Base-by-base conservation (phyloP, 805 yeast species). In the Kodamaea jinghongensis region DNA sequence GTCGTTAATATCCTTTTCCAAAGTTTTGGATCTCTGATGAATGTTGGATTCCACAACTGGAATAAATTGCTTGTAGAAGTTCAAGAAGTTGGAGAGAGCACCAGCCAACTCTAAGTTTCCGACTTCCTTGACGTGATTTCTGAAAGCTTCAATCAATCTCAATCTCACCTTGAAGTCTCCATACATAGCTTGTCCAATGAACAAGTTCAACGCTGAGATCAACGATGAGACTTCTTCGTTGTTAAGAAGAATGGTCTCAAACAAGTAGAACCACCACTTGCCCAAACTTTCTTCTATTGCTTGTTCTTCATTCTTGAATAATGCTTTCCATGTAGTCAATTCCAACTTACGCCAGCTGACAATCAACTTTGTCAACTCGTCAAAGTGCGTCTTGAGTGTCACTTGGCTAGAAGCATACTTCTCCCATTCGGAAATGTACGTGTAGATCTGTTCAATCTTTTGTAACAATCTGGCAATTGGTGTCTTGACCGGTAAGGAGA, bases 271-370 rank as follows among this genome's bases (percentile, higher is more conserved):
- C 95, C 96, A 91, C 93, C 96, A 89, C 48, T 79, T 79, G 15
- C 95, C 88, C 34, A 81, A 63, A 5, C 61, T 68, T 33, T 66
- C 67, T 41, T 73, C 70, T 13, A 75, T 52, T 0, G 63, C 61
- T 12, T 52, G 47, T 36, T 79, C 83, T 55, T 88, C 96, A 42
- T 77, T 73, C 6, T 61, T 68, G 53, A 93, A 83, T 32, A 93
- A 68, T 2, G 80, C 68, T 36, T 81, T 81, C 97, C 98, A 93
- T 1, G 95, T 81, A 0, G 83, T 70, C 34, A 93, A 72, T 58
- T 93, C 99, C 28, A 90, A 60, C 51, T 78, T 78, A 68, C 99
- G 79, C 99, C 99, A 93, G 0, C 85, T 72, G 3, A 93, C 90
- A 48, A 93, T 85, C 44, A 90, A 63, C 0, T 62, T 53, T 0